Percentiles rank a stretch among this genome's conserved stretches.
phyloP scores from a whole-genome alignment of 75 land plant genomes.

The Pinus tabuliformis region DNA sequence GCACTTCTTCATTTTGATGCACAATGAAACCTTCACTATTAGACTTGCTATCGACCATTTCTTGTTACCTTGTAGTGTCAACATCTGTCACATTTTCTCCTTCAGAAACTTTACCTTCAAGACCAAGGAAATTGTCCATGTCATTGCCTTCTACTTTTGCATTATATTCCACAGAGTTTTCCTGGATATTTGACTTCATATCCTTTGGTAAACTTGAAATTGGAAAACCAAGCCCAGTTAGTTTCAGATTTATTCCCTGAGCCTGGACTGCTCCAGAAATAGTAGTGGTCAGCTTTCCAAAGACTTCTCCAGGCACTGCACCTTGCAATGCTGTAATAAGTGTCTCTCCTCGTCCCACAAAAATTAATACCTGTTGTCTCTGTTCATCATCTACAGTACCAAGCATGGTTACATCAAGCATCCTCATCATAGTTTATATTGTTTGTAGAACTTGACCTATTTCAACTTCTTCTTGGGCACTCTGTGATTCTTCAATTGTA shows the following conservation, averaged over 20 bases:
- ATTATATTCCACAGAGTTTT: conserved; percentile 26
- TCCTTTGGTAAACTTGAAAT: conserved; percentile 47
- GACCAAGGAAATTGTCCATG: too few species aligned
- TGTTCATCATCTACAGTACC: conserved; percentile 67
- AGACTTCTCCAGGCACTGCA: conserved; percentile 97
- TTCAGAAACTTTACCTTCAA: too few species aligned
- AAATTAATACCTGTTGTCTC: conserved; percentile 80
- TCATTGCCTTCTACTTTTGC: too few species aligned
- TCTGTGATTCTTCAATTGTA: conserved; percentile 8
- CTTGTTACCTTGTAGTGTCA: conserved; percentile 2
- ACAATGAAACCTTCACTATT: conserved; percentile 7
- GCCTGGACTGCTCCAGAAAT: conserved; percentile 71
- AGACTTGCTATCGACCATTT: conserved; percentile 6
- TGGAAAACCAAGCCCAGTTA: conserved; percentile 44
- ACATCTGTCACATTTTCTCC: too few species aligned
- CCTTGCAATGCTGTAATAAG: conserved; percentile 82
- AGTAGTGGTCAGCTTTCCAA: conserved; percentile 80
- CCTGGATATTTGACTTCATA: conserved; percentile 36
- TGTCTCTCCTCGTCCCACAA: conserved; percentile 85
- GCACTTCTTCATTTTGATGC: conserved; percentile 6
- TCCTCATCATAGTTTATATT: conserved; percentile 75
- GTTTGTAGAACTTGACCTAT: conserved; percentile 57
- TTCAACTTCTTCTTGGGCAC: conserved; percentile 26
- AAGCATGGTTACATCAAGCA: conserved; percentile 86
- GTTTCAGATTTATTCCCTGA: conserved; percentile 50